Evolutionary conservation across 2,329 filamentous ascomycete genomes (phyloP), one percentile per base, ranked within the genome.

Genomic region (Harringtonia lauricola): DNA sequence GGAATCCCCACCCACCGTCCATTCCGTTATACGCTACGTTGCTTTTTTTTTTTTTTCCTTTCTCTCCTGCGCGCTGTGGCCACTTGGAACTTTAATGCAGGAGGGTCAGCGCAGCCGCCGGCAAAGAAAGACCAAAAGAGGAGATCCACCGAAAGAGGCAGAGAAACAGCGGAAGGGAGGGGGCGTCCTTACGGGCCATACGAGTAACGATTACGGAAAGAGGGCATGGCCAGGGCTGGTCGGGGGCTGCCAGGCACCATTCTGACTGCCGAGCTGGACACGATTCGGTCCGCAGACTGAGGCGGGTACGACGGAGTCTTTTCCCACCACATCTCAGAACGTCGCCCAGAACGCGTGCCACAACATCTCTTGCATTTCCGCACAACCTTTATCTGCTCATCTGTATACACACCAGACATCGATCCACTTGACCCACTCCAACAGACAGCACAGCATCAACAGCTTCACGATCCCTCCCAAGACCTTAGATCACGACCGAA

Each of bases 251-350:
- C 41, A 43, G 41, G 34, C 35, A 43, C 41, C 22, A 18, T 18
- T 31, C 19, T 42, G 29, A 44, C 45, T 47, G 34, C 45, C 45
- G 41, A 47, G 38, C 34, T 41, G 41, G 33, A 31, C 35, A 39
- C 42, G 42, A 44, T 42, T 44, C 45, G 35, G 35, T 18, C 26
- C 28, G 41, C 41, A 14, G 35, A 15, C 24, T 42, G 22, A 26
- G 18, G 29, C 19, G 22, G 10, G 14, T 19, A 30, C n/a, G 10
- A 15, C 15, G n/a, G 37, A 29, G 17, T 29, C 10, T 21, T n/a
- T 36, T 24, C 15, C 17, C 12, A 24, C n/a, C 19, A 9, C 14
- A 30, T 29, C 8, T 21, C 24, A 12, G 15, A 28, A 15, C 13
- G 6, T 39, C 18, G 9, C 28, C 18, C 28, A 9, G 12, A 21